Evolutionary conservation across 2,329 filamentous ascomycete genomes (phyloP).

Genomic region (Trichoderma arundinaceum): DNA sequence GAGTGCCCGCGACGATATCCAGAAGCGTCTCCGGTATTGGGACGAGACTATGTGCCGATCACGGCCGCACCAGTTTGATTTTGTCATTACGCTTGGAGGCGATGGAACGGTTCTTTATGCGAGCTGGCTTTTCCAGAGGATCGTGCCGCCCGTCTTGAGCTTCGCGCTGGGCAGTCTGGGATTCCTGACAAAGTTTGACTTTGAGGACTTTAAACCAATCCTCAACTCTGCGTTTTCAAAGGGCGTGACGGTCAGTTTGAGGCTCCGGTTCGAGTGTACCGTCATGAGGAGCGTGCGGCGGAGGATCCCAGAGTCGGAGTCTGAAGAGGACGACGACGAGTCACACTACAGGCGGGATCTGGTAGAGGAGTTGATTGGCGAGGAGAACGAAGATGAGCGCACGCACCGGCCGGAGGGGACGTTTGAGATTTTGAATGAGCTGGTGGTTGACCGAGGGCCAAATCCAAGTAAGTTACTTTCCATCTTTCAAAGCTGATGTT

Average conservation of each 20-base stretch:
- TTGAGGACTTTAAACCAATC: slow-evolving; percentile 71
- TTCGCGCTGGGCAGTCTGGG: slow-evolving; percentile 91
- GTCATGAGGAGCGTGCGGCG: slow-evolving; percentile 78
- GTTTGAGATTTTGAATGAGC: slow-evolving; percentile 91
- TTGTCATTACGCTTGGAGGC: slow-evolving; percentile 88
- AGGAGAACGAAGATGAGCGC: slow-evolving; percentile 80
- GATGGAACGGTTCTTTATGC: slow-evolving; percentile 98
- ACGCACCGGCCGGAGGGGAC: slow-evolving; percentile 86
- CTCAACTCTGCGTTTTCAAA: slow-evolving; percentile 75
- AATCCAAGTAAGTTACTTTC: slow-evolving; percentile 73
- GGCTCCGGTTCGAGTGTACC: slow-evolving; percentile 89
- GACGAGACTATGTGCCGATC: slow-evolving; percentile 76
- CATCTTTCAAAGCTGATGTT: no score
- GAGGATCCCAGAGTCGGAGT: slow-evolving; percentile 38
- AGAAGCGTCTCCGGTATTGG: slow-evolving; percentile 77
- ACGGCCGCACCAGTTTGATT: slow-evolving; percentile 88
- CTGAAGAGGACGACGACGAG: slow-evolving; percentile 48
- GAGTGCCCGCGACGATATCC: slow-evolving; percentile 46
- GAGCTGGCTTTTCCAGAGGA: slow-evolving; percentile 94
- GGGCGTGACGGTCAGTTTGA: slow-evolving; percentile 85
- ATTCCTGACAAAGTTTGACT: slow-evolving; percentile 97
- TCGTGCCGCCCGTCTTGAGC: slow-evolving; percentile 90
- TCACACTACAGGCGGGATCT: slow-evolving; percentile 64
- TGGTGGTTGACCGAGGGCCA: slow-evolving; percentile 93
- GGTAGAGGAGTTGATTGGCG: slow-evolving; percentile 87